These are phyloP conservation scores for Vaccinium macrocarpon DNA, from an alignment of 148 eudicot genomes.

Conservation along the genomic window DNA sequence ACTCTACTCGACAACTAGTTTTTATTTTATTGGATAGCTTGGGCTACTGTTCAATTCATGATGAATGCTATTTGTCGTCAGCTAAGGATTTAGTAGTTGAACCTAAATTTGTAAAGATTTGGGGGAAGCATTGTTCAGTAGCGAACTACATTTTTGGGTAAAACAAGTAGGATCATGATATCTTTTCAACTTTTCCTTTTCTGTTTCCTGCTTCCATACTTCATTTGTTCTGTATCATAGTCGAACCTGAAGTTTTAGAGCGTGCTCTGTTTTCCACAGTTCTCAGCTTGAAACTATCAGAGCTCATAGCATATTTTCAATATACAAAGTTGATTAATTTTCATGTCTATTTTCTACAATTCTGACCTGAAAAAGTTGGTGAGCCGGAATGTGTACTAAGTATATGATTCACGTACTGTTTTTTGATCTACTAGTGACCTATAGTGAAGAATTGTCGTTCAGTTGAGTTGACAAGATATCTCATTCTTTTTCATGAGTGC, in stretches of 20 bases:
- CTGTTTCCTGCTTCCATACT: background rate
- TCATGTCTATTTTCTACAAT: background rate
- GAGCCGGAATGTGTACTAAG: background rate
- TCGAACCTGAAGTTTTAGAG: background rate
- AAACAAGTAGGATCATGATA: background rate
- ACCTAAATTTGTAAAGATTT: background rate
- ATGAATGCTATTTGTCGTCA: background rate
- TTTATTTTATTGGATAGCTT: background rate
- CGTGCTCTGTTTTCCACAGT: background rate
- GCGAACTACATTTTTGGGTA: background rate
- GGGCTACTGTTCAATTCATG: background rate
- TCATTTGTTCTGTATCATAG: background rate
- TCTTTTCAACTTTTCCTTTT: background rate
- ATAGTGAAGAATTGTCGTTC: background rate
- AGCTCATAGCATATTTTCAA: background rate
- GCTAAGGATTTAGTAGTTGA: background rate
- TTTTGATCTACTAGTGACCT: background rate
- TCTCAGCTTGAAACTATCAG: background rate
- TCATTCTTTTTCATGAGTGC: constrained; percentile 30
- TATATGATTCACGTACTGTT: background rate
- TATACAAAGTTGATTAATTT: background rate
- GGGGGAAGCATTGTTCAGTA: background rate
- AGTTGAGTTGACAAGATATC: background rate
- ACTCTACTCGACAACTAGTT: background rate
- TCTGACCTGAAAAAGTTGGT: background rate